Conservation (phyloP, 129 eudicot species). For the Saussurea involucrata region DNA sequence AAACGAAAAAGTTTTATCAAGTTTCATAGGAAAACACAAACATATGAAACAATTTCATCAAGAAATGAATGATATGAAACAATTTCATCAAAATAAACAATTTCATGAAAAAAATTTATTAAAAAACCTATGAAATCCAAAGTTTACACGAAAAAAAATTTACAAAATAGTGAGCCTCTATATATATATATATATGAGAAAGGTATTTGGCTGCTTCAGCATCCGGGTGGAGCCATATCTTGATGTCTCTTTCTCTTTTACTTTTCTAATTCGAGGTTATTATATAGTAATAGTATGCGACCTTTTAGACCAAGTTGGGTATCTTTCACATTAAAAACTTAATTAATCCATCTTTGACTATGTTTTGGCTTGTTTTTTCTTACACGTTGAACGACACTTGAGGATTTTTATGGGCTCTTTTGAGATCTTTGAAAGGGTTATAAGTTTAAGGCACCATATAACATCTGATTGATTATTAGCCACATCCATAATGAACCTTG, state of each 20-base stretch:
- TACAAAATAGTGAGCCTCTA: too few relatives aligned
- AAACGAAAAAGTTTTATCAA: too few relatives aligned
- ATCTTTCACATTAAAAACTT: constrained; percentile 15
- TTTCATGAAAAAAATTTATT: too few relatives aligned
- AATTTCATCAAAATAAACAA: too few relatives aligned
- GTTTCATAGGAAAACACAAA: too few relatives aligned
- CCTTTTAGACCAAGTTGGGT: constrained; percentile 27
- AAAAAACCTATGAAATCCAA: too few relatives aligned
- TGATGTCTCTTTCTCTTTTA: constrained; percentile 27
- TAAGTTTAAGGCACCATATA: background rate
- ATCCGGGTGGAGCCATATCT: constrained; percentile 28
- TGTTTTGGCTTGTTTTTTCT: constrained; percentile 6
- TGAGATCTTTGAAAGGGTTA: background rate
- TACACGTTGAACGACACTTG: constrained; percentile 6
- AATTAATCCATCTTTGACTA: constrained; percentile 15
- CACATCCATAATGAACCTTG: constrained; percentile 11
- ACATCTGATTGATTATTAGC: constrained; percentile 17
- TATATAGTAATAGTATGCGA: constrained; percentile 4
- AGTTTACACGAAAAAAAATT: too few relatives aligned
- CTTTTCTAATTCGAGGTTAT: constrained; percentile 20
- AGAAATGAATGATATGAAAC: too few relatives aligned
- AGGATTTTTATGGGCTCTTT: background rate
- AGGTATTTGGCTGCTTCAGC: constrained; percentile 20
- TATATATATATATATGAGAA: background rate
- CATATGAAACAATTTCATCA: too few relatives aligned